Percentiles rank a stretch among this genome's conserved stretches.
phyloP scores from a whole-genome alignment of 2,329 filamentous ascomycete genomes.

The Calonectria honghensis region DNA sequence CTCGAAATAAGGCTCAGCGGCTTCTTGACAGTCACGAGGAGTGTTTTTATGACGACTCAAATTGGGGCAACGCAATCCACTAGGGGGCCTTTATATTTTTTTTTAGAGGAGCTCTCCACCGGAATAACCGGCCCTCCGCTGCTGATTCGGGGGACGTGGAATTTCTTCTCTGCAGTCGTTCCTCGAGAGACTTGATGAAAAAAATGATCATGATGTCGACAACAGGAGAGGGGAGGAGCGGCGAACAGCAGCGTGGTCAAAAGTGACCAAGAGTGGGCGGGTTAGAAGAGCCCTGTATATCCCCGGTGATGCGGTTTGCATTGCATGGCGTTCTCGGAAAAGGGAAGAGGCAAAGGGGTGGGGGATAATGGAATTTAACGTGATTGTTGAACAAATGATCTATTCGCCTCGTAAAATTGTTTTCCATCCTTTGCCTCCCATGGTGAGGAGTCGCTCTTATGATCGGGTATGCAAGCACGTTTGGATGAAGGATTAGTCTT shows the following conservation, averaged over 20 bases:
- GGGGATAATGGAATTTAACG: conserved; percentile 58
- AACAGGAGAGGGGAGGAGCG: conserved; percentile 43
- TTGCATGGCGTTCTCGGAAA: conserved; percentile 63
- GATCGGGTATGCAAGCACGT: conserved; percentile 5
- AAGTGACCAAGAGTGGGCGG: conserved; percentile 44
- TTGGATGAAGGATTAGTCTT: conserved; percentile 34
- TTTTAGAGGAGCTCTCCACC: conserved; percentile 38
- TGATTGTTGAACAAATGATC: conserved; percentile 57
- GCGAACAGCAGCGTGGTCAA: conserved; percentile 47
- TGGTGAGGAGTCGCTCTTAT: conserved; percentile 12
- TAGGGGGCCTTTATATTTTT: conserved; percentile 29
- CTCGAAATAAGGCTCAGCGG: conserved; percentile 65
- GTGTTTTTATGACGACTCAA: conserved; percentile 51
- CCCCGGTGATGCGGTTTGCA: conserved; percentile 63
- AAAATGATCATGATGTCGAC: conserved; percentile 35
- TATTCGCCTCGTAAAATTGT: conserved; percentile 42
- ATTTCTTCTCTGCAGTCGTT: conserved; percentile 34
- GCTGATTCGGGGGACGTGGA: conserved; percentile 36
- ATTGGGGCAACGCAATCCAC: conserved; percentile 49
- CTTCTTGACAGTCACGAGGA: conserved; percentile 39
- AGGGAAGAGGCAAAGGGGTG: conserved; percentile 55
- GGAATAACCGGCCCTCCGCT: conserved; percentile 48
- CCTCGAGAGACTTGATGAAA: conserved; percentile 26
- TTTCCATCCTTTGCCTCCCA: conserved; percentile 12
- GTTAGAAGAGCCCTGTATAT: conserved; percentile 54